Conservation (phyloP, 2,329 filamentous ascomycete species). For the Ophiostoma populinum region DNA sequence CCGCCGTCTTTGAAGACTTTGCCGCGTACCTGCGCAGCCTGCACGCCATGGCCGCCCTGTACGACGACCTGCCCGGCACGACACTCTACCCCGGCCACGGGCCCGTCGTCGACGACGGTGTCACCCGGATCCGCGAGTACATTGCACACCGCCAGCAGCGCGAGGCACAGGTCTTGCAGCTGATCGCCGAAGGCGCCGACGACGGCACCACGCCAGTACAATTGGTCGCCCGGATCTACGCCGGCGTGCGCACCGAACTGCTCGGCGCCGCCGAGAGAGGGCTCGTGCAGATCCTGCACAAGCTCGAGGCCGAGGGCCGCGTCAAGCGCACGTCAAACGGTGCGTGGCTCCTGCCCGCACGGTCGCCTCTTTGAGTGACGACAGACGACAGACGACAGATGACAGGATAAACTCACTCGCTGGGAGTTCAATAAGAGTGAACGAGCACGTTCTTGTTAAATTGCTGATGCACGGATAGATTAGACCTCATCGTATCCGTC, state of each 20-base stretch:
- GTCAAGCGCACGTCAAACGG: slow-evolving; percentile 25
- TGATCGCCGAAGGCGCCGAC: slow-evolving; percentile 23
- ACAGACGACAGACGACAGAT: no score
- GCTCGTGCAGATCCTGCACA: slow-evolving; percentile 60
- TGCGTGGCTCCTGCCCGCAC: slow-evolving; percentile 28
- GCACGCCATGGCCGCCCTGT: slow-evolving; percentile 39
- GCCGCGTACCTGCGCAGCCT: slow-evolving; percentile 43
- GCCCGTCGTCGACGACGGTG: slow-evolving; percentile 55
- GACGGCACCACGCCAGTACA: slow-evolving; percentile 49
- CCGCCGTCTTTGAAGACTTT: slow-evolving; percentile 55
- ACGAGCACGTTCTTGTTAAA: no score
- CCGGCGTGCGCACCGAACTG: slow-evolving; percentile 56
- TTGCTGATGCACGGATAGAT: no score
- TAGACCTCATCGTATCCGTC: no score
- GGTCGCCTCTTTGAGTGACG: slow-evolving; percentile 27
- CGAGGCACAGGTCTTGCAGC: slow-evolving; percentile 59
- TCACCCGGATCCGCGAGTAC: slow-evolving; percentile 60
- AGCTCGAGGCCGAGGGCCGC: slow-evolving; percentile 59
- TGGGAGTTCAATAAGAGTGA: no score
- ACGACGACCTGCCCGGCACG: slow-evolving; percentile 44
- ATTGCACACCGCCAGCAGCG: slow-evolving; percentile 64
- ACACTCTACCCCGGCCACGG: slow-evolving; percentile 51
- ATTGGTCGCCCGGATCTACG: slow-evolving; percentile 77
- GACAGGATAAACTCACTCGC: no score
- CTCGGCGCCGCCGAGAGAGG: slow-evolving; percentile 62